Evolutionary conservation across 768 basidiomycete genomes (phyloP), one percentile per base, ranked within the genome.

Genomic region (Tubosaeta sp.): DNA sequence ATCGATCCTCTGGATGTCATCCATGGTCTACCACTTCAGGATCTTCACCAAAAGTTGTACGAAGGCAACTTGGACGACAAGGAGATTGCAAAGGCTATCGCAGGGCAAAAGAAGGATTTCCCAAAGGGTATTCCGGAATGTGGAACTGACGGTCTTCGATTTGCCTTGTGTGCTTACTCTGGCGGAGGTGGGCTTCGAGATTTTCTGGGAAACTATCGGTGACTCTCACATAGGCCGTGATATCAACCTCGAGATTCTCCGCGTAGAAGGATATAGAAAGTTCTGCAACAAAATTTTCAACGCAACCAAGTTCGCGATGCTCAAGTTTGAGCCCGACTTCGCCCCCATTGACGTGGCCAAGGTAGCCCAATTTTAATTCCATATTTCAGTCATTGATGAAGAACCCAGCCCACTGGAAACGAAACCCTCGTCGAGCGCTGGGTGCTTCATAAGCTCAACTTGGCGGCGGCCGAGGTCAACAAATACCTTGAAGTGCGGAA

Each of bases 211-310:
- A 29, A 19, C 3, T 12, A 3, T 38, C 22, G 10, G 3, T 24
- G 44, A 54, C 35, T 29, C n/a, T 18, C 14, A 39, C 25, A 18
- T 36, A 93, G 94, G 93, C 25, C 89, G 94, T 40, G 95, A 98
- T 70, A 95, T 99, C 74, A 96, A 97, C 68, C 75, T 99, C 54
- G 94, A 98, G 65, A 94, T 99, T 59, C 71, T 92, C 55, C 86
- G 94, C 46, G 93, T 98, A 29, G 94, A 98, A 71, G 96, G 94
- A 2, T 98, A 98, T 70, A 84, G 96, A 70, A 98, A 98, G 71
- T 99, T 99, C 76, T 98, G 96, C 76, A 99, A 99, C 76, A 98
- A 98, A 76, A 84, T 98, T 24, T 98, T 95, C 79, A 99, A 99
- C 65, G 96, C 96, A 1, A 97, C 94, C 43, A 94, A 94, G 70